Evolutionary conservation across 148 eudicot species (phyloP), one percentile per base, ranked within the genome.

Genomic region (Silene uniflora): DNA sequence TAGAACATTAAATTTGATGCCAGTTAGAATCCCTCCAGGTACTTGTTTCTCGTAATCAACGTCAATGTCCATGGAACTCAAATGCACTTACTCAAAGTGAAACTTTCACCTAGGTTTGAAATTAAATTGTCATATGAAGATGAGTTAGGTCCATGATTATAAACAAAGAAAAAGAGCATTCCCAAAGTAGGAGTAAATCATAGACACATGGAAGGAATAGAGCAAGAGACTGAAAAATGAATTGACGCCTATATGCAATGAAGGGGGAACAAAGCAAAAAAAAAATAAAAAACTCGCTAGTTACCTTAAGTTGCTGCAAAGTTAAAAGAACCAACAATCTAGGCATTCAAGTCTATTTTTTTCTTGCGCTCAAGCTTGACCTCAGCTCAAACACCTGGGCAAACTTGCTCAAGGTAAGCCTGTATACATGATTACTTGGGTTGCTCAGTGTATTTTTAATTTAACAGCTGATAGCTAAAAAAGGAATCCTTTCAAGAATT

Each of bases 1-100:
- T 68, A 95, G 70, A 61, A 95, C 80, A 69, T 75, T 77, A 42
- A 95, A 86, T 14, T 69, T 76, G 77, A 95, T 83, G 65, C 92
- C 87, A 55, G 82, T 86, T 68, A 95, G 85, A 55, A 74, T 42
- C 63, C 85, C 98, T 52, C 61, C 72, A 46, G 92, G 87, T 70
- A 86, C 86, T 81, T 84, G 85, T 62, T 79, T 88, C 80, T 85
- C 90, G 27, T 44, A 76, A 27, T 76, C 67, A 56, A 77, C 69
- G 11, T 79, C 88, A 74, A 78, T 76, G 61, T 88, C 93, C 92
- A 90, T 90, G 78, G 82, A 79, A 71, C 79, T 49, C 78, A 67
- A 73, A 21, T 73, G 75, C 77, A 74, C 71, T 73, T 42, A 52
- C 66, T 46, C 35, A 73, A 62, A 76, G 67, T 9, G 42, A 58